A percentile compares a stretch with the other conserved stretches of the same genome.
Evolutionary conservation across 2,329 filamentous ascomycete species (phyloP).

Genomic region (Nemania sp.): DNA sequence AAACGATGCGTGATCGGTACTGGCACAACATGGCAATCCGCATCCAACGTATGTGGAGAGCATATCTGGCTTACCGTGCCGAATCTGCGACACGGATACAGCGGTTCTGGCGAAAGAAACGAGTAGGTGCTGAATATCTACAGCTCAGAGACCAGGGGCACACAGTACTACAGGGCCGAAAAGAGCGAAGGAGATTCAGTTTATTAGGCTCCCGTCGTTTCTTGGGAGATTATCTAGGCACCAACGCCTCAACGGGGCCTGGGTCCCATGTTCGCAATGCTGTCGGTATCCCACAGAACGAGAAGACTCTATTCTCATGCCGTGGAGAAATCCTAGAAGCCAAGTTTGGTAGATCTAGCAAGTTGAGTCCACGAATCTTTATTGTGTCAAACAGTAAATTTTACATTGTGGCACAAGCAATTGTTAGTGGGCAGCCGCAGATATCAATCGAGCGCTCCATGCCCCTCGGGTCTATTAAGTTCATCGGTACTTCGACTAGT

Average conservation of each 20-base stretch:
- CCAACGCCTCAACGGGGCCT: conserved; percentile 82
- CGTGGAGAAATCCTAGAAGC: conserved; percentile 90
- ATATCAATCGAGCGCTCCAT: conserved; percentile 86
- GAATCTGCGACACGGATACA: conserved; percentile 96
- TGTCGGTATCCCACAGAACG: conserved; percentile 76
- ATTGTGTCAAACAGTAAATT: conserved; percentile 88
- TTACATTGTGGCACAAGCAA: conserved; percentile 86
- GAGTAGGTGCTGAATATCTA: conserved; percentile 88
- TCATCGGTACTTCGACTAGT: conserved; percentile 80
- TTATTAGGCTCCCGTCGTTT: conserved; percentile 91
- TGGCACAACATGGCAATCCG: conserved; percentile 99
- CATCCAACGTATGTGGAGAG: conserved; percentile 97
- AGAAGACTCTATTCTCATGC: conserved; percentile 88
- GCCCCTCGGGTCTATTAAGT: conserved; percentile 88
- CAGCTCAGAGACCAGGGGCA: conserved; percentile 91
- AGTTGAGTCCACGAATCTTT: conserved; percentile 86
- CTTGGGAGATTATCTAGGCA: conserved; percentile 92
- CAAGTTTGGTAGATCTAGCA: conserved; percentile 96
- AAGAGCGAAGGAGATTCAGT: conserved; percentile 92
- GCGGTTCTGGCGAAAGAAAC: conserved; percentile 94
- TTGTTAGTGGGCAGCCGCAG: conserved; percentile 84
- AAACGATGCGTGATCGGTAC: conserved; percentile 97
- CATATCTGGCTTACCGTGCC: conserved; percentile 90
- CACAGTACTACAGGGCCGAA: conserved; percentile 81
- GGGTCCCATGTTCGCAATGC: conserved; percentile 83